Evolutionary conservation across 768 basidiomycete species (phyloP).

Genomic region (Phlebiopsis flavidoalba): DNA sequence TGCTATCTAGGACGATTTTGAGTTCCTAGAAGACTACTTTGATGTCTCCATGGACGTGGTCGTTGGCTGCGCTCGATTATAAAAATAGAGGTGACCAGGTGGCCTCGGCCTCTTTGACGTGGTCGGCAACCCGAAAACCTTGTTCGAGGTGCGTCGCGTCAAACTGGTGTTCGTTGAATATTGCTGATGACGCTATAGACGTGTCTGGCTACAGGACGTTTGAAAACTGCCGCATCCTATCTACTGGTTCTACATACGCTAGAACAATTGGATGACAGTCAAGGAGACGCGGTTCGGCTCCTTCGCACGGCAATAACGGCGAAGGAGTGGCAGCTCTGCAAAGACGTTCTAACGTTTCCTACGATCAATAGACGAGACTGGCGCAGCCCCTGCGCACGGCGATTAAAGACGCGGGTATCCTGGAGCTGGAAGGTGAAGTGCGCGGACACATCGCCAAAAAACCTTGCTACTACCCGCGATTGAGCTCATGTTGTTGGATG

Average conservation of each 20-base stretch:
- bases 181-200: constrained; percentile 36
- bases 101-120: constrained; percentile 85
- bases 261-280: constrained; percentile 80
- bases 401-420: constrained; percentile 45
- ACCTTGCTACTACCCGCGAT: no score
- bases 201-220: constrained; percentile 63
- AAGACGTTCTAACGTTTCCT: constrained; percentile 90
- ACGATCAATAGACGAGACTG: constrained; percentile 87
- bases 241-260: constrained; percentile 90
- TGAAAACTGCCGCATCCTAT: constrained; percentile 90
- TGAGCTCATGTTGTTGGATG: background rate
- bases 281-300: constrained; percentile 76
- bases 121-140: constrained; percentile 82
- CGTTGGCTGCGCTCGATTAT: constrained; percentile 92
- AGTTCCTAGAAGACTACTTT: constrained; percentile 96
- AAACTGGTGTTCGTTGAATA: background rate
- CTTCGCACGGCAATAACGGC: constrained; percentile 69
- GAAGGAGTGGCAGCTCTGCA: constrained; percentile 87
- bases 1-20: constrained; percentile 64
- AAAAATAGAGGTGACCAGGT: constrained; percentile 91
- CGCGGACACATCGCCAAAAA: background rate
- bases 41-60: constrained; percentile 89
- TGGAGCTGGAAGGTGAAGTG: constrained; percentile 9
- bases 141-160: constrained; percentile 74
- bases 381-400: constrained; percentile 62